Evolutionary conservation across 2,329 filamentous ascomycete genomes (phyloP), one percentile per base, ranked within the genome.

Genomic region (Epichloe coenophiala): DNA sequence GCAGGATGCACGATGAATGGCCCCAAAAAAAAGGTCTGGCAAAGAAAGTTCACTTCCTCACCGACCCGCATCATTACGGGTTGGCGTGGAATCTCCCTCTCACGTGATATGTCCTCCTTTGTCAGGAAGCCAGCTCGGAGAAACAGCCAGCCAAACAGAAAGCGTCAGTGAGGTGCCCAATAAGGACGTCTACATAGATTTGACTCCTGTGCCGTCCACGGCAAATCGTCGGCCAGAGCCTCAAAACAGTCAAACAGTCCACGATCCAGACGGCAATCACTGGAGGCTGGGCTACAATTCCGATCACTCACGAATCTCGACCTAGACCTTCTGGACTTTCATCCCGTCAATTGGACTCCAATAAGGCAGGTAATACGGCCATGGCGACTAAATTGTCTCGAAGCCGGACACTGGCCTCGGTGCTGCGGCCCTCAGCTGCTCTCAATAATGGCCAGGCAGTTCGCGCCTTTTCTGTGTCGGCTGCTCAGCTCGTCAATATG

Each of bases 371-470:
- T 54, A 49, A 53, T 57, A 52, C 64, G 62, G 71, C 63, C 66
- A 83, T 83, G 80, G 78, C 79, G 67, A 78, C 73, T 68, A 78
- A 74, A 65, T 65, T 80, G 61, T 74, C 72, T 61, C 73, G 77
- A 64, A 75, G 71, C 66, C 72, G 77, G 65, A 72, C 72, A 54
- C 63, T 82, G 57, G 72, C 73, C 62, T 73, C 77, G 63, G 73
- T 74, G 69, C 65, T 81, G 57, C 73, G 73, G 63, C 72, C 77
- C n/a, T 66, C 68, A 46, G 66, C 59, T 57, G 64, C 59, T 60
- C 70, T 64, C 57, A 68, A 1, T 19, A 19, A 59, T 56, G 66
- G 68, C 31, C 65, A 68, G 57, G 63, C 64, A 47, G 62, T 68
- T 61, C 71, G 76, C 61, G 69, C 72, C 70, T 65, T 81, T 64